These are phyloP conservation scores for Elongisporangium undulatum DNA, from an alignment of 352 stramenopile species.

Conservation along the genomic window DNA sequence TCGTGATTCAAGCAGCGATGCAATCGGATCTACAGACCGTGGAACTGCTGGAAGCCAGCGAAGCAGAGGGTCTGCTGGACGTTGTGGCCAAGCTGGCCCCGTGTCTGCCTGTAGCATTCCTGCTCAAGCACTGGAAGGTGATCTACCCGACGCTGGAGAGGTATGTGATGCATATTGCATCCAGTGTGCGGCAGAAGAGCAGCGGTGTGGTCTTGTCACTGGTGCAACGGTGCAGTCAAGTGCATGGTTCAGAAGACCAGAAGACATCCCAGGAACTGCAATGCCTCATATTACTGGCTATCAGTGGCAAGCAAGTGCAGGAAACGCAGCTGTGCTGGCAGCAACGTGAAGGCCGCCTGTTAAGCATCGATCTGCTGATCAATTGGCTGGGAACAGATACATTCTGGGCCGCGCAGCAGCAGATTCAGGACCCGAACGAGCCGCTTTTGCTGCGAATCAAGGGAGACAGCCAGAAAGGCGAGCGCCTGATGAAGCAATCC, in stretches of 20 bases:
- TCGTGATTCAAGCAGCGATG: conserved; percentile 3
- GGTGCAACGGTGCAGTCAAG: conserved; percentile 8
- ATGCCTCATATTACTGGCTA: conserved; percentile 38
- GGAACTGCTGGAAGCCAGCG: conserved; percentile 39
- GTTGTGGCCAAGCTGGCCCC: conserved; percentile 44
- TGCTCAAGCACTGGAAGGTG: conserved; percentile 67
- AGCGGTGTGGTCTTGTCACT: conserved; percentile 46
- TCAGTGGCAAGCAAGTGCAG: conserved; percentile 15
- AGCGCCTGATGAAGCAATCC: conserved; percentile 7
- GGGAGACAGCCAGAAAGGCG: neutral
- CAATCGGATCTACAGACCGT: conserved; percentile 5
- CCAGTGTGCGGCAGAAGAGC: conserved; percentile 54
- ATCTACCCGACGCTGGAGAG: conserved; percentile 66
- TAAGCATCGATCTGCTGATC: conserved; percentile 56
- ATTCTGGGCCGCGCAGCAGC: conserved; percentile 4
- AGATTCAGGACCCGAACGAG: neutral
- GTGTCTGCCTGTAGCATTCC: conserved; percentile 35
- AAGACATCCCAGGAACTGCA: conserved; percentile 26
- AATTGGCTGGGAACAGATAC: conserved; percentile 34
- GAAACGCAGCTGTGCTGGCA: conserved; percentile 48
- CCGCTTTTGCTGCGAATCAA: conserved; percentile 8
- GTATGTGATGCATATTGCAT: conserved; percentile 71
- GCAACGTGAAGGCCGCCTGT: conserved; percentile 56
- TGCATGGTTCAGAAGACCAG: neutral
- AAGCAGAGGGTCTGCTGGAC: conserved; percentile 64